Evolutionary conservation across 768 basidiomycete genomes (phyloP), one percentile per base, ranked within the genome.

Genomic region (Asterophora lycoperdoides): DNA sequence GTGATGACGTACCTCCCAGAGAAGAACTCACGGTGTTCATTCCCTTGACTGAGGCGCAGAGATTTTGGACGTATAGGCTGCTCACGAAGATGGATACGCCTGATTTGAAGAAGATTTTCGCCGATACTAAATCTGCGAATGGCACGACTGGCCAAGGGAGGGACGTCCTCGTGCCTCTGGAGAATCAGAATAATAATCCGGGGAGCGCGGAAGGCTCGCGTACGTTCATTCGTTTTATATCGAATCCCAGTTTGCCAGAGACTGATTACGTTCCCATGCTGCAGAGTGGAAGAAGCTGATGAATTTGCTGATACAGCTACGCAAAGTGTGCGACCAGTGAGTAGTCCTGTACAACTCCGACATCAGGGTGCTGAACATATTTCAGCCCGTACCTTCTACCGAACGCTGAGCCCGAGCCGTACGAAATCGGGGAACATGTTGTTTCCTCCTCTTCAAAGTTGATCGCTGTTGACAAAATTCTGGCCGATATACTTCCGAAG

Each of bases 271-370:
- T 44, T 18, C 32, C n/a, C 19, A 1, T 36, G 13, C n/a, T 49
- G 13, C 29, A 80, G 79, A 70, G 45, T 83, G 77, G 73, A 72
- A 65, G 48, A 74, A 73, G 51, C 67, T 83, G 37, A 81, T 81
- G 76, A 84, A 84, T 61, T 68, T 87, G n/a, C 61, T 88, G 39
- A 76, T 87, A 71, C 84, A 87, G 62, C 68, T 88, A 9, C 74
- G 84, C 38, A 77, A 79, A 69, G 76, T 84, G 41, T 87, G 85
- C 63, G 83, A 84, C 57, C 85, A 87, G 77, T 80, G 54, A 28
- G 78, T 59, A 23, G 23, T 23, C 23, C 23, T 23, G 23, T 23
- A 23, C 23, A 23, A 6, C 23, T 23, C 23, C 6, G 23, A 23
- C 23, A 23, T 23, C 23, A 23, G 23, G 23, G 23, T 23, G 23